Base-by-base conservation (phyloP, 2,329 filamentous ascomycete genomes). In the Elsinoe necatrix region DNA sequence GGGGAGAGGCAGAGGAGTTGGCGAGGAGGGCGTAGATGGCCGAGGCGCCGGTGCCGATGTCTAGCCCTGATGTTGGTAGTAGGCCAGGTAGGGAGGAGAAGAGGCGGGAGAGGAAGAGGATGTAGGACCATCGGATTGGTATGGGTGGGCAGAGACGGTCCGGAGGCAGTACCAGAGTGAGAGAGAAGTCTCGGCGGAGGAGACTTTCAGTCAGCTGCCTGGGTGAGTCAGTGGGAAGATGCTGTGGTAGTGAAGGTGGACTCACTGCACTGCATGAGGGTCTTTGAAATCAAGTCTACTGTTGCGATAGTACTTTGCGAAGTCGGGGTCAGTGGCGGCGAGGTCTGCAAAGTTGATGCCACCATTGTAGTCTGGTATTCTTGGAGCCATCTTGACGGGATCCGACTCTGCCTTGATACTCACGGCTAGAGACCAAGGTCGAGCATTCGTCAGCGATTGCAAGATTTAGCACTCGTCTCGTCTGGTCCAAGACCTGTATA, bases 21-120 rank as follows among this genome's bases (percentile, higher is more conserved):
- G 84, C 89, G 0, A 98, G 77, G 1, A 97, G 79, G 1, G 91
- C 86, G 67, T 97, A 98, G 63, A 98, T 95, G 64, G 86, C 86
- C 63, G 89, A 95, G 14, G 92, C 88, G 1, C 93, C 93, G 0
- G 90, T 95, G 39, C 93, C 93, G 60, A 80, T 82, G 29, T 66
- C 61, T 20, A 58, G 27, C 4, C 27, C 27, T 4, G 27, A 29
- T 4, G 27, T 4, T 29, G 27, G 27, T 37, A 6, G 34, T 3
- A 20, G 20, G 54, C 12, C 27, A 9, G 54, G 5, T 6, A 29
- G 27, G 31, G 43, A 25, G 31, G 31, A 52, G 18, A 56, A 39
- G 39, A 56, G 54, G 21, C 25, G 29, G 29, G 41, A 31, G n/a
- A 56, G 21, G 41, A 56, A 56, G 29, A 37, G 29, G 25, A 56